These are phyloP conservation scores for Plantago major DNA, from an alignment of 257 asterid genomes.

Conservation along the genomic window DNA sequence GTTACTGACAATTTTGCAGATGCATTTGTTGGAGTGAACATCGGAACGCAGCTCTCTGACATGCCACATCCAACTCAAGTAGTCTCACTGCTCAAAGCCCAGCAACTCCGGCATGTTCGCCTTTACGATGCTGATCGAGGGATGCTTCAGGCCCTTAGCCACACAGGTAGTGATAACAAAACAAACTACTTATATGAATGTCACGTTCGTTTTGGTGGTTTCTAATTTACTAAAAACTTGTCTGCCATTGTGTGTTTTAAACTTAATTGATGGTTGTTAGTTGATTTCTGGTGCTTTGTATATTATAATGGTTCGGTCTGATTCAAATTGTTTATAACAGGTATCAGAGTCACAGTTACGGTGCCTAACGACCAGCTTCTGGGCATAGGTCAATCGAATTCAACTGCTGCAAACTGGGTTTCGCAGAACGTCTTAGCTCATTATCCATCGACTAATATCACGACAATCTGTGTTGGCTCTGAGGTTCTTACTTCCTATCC, in stretches of 20 bases:
- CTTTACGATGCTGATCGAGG: constrained; percentile 48
- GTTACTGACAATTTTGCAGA: constrained; percentile 16
- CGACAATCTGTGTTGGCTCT: constrained; percentile 59
- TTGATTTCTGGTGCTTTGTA: too few relatives aligned
- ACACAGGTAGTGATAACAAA: too few relatives aligned
- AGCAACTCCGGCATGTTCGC: constrained; percentile 54
- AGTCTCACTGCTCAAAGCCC: constrained; percentile 60
- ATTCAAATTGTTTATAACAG: too few relatives aligned
- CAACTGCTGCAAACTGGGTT: constrained; percentile 72
- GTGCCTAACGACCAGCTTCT: constrained; percentile 61
- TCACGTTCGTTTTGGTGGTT: too few relatives aligned
- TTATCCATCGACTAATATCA: constrained; percentile 60
- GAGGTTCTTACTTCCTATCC: constrained; percentile 57
- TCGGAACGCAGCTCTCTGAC: constrained; percentile 59
- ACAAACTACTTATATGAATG: too few relatives aligned
- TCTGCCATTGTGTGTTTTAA: too few relatives aligned
- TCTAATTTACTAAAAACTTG: too few relatives aligned
- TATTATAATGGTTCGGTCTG: too few relatives aligned
- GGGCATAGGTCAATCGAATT: constrained; percentile 59
- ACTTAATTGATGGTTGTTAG: too few relatives aligned
- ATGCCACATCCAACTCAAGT: constrained; percentile 61
- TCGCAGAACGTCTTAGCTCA: constrained; percentile 47
- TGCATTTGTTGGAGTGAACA: constrained; percentile 54
- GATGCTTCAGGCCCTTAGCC: constrained; percentile 56
- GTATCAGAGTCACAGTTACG: constrained; percentile 35